phyloP scores from a whole-genome alignment of 202 grass and related monocot species.

The Hordeum pubiflorum region DNA sequence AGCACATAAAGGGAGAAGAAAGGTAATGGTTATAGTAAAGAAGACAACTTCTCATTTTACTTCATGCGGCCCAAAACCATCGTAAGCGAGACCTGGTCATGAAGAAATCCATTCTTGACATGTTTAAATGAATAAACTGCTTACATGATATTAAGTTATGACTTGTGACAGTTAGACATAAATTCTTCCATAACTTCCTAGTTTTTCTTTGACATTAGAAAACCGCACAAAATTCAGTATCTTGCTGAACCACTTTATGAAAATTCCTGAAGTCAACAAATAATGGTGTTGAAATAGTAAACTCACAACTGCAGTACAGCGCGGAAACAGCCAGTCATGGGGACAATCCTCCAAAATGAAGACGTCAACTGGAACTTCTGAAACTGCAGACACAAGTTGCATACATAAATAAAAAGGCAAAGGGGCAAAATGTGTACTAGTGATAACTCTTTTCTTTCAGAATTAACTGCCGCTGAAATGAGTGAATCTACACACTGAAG shows the following conservation, averaged over 20 bases:
- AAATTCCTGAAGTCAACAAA: neutral
- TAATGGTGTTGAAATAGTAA: slow-evolving; percentile 7
- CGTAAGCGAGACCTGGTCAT: neutral
- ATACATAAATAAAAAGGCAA: slow-evolving; percentile 21
- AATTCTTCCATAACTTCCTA: neutral
- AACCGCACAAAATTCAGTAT: neutral
- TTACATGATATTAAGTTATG: neutral
- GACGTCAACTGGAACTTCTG: slow-evolving; percentile 65
- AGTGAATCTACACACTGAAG: no score
- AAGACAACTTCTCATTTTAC: neutral
- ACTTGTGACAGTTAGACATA: neutral
- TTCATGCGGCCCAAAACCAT: neutral
- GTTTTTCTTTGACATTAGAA: slow-evolving; percentile 1
- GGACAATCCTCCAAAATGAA: slow-evolving; percentile 96
- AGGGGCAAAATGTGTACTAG: neutral
- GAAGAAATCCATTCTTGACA: neutral
- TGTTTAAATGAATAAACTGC: neutral
- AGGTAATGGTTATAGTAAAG: neutral
- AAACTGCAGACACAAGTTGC: slow-evolving; percentile 43
- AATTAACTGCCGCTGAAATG: no score
- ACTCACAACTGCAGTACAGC: slow-evolving; percentile 82
- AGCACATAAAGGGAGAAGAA: neutral
- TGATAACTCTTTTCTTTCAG: neutral
- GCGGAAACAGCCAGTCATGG: slow-evolving; percentile 92
- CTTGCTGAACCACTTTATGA: neutral